A percentile compares a stretch with the other conserved stretches of the same genome.
Conservation (phyloP, 2,329 filamentous ascomycete genomes). For the Pseudocercospora musae region DNA sequence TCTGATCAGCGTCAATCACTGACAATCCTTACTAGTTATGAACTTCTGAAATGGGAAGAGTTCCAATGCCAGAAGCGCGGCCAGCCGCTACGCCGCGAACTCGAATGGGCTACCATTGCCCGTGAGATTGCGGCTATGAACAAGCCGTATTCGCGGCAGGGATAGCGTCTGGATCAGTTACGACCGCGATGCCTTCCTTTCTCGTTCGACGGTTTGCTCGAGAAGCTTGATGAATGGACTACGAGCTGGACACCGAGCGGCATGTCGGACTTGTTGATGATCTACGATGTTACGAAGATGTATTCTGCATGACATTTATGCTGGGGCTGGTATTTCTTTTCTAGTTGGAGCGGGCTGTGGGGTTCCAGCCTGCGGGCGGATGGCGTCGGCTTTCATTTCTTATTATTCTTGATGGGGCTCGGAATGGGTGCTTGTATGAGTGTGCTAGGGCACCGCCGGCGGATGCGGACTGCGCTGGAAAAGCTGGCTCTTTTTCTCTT, state of each 20-base stretch:
- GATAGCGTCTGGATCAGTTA: slow-evolving; percentile 14
- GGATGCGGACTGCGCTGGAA: not conserved
- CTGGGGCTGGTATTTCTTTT: not conserved
- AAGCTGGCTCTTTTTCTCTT: not conserved
- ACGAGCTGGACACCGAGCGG: not conserved
- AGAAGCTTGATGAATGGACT: not conserved
- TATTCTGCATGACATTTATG: slow-evolving; percentile 5
- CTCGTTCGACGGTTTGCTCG: not conserved
- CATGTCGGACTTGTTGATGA: slow-evolving; percentile 3
- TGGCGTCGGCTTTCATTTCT: not conserved
- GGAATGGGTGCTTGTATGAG: not conserved
- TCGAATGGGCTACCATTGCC: slow-evolving; percentile 87
- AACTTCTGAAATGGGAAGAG: slow-evolving; percentile 95
- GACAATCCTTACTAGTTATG: slow-evolving; percentile 52
- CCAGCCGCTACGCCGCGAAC: slow-evolving; percentile 63
- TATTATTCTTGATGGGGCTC: not conserved
- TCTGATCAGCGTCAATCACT: slow-evolving; percentile 9
- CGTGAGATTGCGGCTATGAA: slow-evolving; percentile 96
- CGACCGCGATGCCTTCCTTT: not conserved
- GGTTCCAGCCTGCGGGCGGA: not conserved
- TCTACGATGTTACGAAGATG: slow-evolving; percentile 5
- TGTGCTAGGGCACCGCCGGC: not conserved
- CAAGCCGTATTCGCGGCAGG: slow-evolving; percentile 75
- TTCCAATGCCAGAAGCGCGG: slow-evolving; percentile 58
- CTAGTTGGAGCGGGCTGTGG: not conserved